These are phyloP conservation scores for Monascus ruber DNA, from an alignment of 2,329 filamentous ascomycete genomes.

Conservation along the genomic window DNA sequence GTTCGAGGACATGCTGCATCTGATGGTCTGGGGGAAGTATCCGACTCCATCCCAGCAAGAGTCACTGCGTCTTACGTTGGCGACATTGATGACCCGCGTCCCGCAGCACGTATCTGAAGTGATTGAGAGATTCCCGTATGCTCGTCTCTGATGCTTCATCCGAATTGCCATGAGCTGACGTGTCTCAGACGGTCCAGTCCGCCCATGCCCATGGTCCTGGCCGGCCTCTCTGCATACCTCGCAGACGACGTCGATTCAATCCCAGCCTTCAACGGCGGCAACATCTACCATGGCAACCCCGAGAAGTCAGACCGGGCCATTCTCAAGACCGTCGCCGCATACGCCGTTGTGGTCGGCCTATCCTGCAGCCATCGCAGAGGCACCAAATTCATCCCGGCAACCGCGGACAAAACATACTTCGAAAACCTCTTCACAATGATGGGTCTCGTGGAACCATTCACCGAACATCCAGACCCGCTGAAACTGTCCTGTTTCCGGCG, in stretches of 20 bases:
- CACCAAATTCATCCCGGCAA: conserved; percentile 8
- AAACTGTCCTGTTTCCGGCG: conserved; percentile 40
- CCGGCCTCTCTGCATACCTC: conserved; percentile 19
- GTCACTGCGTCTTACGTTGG: conserved; percentile 10
- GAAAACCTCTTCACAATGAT: conserved; percentile 47
- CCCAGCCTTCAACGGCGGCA: conserved; percentile 9
- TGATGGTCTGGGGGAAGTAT: conserved; percentile 18
- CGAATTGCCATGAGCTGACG: too few species aligned
- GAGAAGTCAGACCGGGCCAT: conserved; percentile 12
- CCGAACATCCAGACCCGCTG: conserved; percentile 37
- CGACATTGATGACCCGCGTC: conserved; percentile 10
- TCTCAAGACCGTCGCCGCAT: conserved; percentile 13
- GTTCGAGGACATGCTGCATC: conserved; percentile 22
- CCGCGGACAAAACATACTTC: conserved; percentile 38
- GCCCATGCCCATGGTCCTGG: conserved; percentile 16
- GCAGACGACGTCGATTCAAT: conserved; percentile 10
- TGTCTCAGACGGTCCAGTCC: conserved; percentile 3
- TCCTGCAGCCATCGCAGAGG: conserved; percentile 16
- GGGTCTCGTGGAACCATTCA: conserved; percentile 39
- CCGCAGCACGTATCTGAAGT: conserved; percentile 8
- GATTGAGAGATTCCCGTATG: too few species aligned
- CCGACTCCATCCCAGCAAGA: conserved; percentile 12
- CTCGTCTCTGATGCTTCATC: too few species aligned
- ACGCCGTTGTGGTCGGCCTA: conserved; percentile 15
- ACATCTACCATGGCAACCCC: conserved; percentile 14